Evolutionary conservation across 129 eudicot genomes (phyloP).

Genomic region (Tagetes erecta): DNA sequence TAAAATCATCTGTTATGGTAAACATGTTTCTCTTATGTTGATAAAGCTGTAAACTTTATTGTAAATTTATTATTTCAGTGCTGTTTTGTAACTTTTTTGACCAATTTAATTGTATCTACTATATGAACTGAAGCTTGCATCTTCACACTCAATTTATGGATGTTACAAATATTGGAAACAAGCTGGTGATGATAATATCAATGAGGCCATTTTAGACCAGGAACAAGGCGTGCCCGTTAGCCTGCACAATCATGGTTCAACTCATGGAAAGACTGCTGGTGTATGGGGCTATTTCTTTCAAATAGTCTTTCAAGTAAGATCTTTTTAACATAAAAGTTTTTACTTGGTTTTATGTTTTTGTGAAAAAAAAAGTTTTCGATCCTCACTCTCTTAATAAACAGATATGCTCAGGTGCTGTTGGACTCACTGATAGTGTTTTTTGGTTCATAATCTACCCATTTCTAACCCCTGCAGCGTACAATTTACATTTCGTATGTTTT

Average conservation of each 20-base stretch:
- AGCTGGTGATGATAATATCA: slow-evolving; percentile 34
- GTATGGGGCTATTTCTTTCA: slow-evolving; percentile 62
- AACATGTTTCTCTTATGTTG: slow-evolving; percentile 7
- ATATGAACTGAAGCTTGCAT: slow-evolving; percentile 52
- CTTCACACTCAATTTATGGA: slow-evolving; percentile 65
- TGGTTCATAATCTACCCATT: slow-evolving; percentile 85
- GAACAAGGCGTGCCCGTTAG: slow-evolving; percentile 41
- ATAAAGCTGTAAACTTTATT: background rate
- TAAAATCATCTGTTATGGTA: background rate
- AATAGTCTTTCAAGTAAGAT: slow-evolving; percentile 73
- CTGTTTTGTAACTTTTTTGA: background rate
- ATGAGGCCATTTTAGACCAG: slow-evolving; percentile 38
- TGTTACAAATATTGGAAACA: slow-evolving; percentile 42
- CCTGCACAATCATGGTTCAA: slow-evolving; percentile 33
- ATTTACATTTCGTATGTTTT: slow-evolving; percentile 64
- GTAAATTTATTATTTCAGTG: slow-evolving; percentile 3
- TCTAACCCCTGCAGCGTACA: slow-evolving; percentile 47
- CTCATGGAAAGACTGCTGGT: slow-evolving; percentile 46
- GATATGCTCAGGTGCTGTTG: slow-evolving; percentile 77
- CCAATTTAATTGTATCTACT: background rate
- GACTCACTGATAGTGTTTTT: slow-evolving; percentile 73
- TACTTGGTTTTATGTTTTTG: background rate
- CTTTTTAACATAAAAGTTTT: background rate
- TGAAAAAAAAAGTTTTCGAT: background rate
- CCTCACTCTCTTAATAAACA: slow-evolving; percentile 28